These are phyloP conservation scores for Colletotrichum tamarilloi DNA, from an alignment of 2,329 filamentous ascomycete genomes.

Conservation along the genomic window DNA sequence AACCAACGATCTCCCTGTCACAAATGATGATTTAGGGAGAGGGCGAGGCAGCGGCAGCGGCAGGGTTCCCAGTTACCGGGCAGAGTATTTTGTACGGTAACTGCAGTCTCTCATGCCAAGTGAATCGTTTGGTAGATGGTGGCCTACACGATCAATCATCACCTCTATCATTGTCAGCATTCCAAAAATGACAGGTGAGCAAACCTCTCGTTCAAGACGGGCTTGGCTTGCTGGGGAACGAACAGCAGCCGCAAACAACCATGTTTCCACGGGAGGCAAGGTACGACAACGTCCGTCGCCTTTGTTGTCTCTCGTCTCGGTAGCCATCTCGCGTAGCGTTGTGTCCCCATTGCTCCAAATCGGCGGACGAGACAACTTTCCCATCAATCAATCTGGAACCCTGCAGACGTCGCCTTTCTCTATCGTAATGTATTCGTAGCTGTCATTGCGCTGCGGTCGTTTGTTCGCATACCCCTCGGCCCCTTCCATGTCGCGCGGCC, in stretches of 20 bases:
- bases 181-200: background rate
- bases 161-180: background rate
- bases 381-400: conserved; percentile 25
- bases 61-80: background rate
- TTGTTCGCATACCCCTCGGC: conserved; percentile 7
- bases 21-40: background rate
- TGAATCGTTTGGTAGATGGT: conserved; percentile 18
- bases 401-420: conserved; percentile 10
- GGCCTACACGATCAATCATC: background rate
- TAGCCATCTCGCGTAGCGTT: conserved; percentile 26
- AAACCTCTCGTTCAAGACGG: background rate
- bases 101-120: conserved; percentile 8
- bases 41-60: background rate
- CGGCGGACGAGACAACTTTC: conserved; percentile 23
- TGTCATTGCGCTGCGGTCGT: background rate
- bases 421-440: background rate
- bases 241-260: conserved; percentile 10
- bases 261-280: background rate
- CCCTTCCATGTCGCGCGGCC: background rate
- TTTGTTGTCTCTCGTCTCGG: conserved; percentile 23
- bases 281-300: background rate
- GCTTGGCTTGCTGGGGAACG: background rate
- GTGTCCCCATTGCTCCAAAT: conserved; percentile 17
- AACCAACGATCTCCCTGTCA: conserved; percentile 9
- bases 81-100: background rate